Percentiles rank a stretch among this genome's conserved stretches.
phyloP scores from a whole-genome alignment of 306 rosid species.

The Corylus avellana region DNA sequence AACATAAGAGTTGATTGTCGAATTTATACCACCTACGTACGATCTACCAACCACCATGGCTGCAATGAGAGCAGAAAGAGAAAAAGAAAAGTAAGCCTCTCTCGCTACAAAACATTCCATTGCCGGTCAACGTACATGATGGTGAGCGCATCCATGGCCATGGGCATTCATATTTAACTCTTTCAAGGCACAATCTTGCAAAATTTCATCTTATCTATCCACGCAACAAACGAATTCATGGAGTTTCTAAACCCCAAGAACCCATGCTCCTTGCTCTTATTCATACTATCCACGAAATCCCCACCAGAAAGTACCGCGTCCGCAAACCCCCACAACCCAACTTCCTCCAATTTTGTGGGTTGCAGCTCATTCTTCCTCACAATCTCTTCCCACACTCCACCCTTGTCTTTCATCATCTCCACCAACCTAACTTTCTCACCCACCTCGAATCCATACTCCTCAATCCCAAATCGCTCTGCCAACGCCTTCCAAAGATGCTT shows the following conservation, averaged over 20 bases:
- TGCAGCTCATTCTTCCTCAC: slow-evolving; percentile 53
- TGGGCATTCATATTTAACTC: background rate
- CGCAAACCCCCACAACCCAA: slow-evolving; percentile 61
- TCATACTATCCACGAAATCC: slow-evolving; percentile 40
- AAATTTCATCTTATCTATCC: slow-evolving; percentile 57
- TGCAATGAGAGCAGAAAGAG: no score
- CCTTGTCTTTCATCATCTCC: slow-evolving; percentile 57
- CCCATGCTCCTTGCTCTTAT: slow-evolving; percentile 67
- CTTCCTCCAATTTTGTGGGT: slow-evolving; percentile 43
- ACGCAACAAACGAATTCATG: slow-evolving; percentile 49
- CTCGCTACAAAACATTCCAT: background rate
- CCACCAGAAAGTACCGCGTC: slow-evolving; percentile 13
- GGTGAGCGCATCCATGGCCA: no score
- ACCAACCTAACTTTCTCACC: slow-evolving; percentile 28
- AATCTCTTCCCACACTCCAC: slow-evolving; percentile 58
- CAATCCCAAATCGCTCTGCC: slow-evolving; percentile 65
- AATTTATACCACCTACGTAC: no score
- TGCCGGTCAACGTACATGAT: no score
- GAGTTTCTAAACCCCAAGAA: slow-evolving; percentile 73
- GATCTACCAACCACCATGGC: background rate
- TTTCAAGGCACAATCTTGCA: slow-evolving; percentile 13
- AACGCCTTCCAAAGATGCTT: slow-evolving; percentile 64
- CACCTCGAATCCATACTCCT: slow-evolving; percentile 56
- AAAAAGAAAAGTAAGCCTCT: no score
- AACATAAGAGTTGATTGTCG: no score